These are phyloP conservation scores for Diaporthe velutina DNA, from an alignment of 2,329 filamentous ascomycete species.

Conservation along the genomic window DNA sequence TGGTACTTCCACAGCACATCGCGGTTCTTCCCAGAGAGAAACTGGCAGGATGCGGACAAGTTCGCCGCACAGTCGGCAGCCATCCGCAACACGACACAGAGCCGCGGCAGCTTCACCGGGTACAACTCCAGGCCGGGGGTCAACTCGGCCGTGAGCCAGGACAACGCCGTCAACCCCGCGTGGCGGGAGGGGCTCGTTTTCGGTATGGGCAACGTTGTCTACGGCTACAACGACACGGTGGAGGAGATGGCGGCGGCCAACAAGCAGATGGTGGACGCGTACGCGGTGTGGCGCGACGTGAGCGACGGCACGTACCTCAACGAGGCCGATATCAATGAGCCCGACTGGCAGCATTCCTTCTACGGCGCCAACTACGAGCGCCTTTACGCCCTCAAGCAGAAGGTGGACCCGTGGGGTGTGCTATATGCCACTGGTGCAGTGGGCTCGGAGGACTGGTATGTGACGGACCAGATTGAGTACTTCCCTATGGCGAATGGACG, in stretches of 20 bases:
- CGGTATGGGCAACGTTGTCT: slow-evolving; percentile 48
- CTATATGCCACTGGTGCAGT: slow-evolving; percentile 37
- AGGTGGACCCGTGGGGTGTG: slow-evolving; percentile 39
- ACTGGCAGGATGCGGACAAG: slow-evolving; percentile 46
- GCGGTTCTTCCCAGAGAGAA: slow-evolving; percentile 51
- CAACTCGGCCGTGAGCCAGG: slow-evolving; percentile 46
- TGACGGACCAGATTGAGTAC: slow-evolving; percentile 34
- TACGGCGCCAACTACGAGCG: slow-evolving; percentile 40
- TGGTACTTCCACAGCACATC: slow-evolving; percentile 43
- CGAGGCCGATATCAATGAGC: slow-evolving; percentile 35
- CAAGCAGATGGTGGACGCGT: slow-evolving; percentile 41
- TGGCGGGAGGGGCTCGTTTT: slow-evolving; percentile 59
- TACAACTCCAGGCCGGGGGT: slow-evolving; percentile 46
- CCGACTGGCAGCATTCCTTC: slow-evolving; percentile 40
- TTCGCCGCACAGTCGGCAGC: slow-evolving; percentile 49
- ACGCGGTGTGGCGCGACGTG: slow-evolving; percentile 45
- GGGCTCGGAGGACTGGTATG: slow-evolving; percentile 35
- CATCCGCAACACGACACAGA: slow-evolving; percentile 42
- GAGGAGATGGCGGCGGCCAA: slow-evolving; percentile 43
- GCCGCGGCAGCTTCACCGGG: slow-evolving; percentile 47
- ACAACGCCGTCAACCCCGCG: slow-evolving; percentile 61
- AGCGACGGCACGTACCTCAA: slow-evolving; percentile 40
- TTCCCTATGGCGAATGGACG: slow-evolving; percentile 34
- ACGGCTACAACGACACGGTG: neutral
- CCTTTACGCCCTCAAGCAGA: slow-evolving; percentile 39